These are phyloP conservation scores for Metschnikowia gelsemii DNA, from an alignment of 805 yeast genomes.

Conservation along the genomic window DNA sequence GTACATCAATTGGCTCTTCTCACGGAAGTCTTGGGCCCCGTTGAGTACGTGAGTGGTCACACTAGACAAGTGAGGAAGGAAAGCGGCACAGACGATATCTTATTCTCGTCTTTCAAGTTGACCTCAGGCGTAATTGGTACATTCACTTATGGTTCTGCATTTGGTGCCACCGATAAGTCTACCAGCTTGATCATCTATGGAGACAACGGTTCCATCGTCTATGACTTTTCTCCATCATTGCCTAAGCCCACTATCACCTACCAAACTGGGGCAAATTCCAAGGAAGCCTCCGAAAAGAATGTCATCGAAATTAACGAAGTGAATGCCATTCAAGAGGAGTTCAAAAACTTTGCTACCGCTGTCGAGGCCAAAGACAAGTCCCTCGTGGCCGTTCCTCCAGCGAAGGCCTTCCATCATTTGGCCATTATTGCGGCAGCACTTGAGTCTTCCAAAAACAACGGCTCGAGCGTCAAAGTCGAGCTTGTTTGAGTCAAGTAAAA, in stretches of 20 bases:
- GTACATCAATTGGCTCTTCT: slow-evolving; percentile 91
- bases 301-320: slow-evolving; percentile 44
- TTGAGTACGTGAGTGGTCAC: slow-evolving; percentile 68
- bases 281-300: slow-evolving; percentile 52
- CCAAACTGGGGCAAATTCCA: slow-evolving; percentile 32
- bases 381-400: slow-evolving; percentile 60
- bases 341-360: slow-evolving; percentile 54
- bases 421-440: slow-evolving; percentile 87
- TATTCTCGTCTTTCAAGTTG: slow-evolving; percentile 66
- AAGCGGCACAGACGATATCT: slow-evolving; percentile 80
- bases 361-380: slow-evolving; percentile 60
- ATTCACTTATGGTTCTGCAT: slow-evolving; percentile 82
- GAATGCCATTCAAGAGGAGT: slow-evolving; percentile 45
- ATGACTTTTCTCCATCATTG: slow-evolving; percentile 58
- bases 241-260: slow-evolving; percentile 39
- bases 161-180: slow-evolving; percentile 76
- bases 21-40: slow-evolving; percentile 77
- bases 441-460: slow-evolving; percentile 59
- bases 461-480: slow-evolving; percentile 50
- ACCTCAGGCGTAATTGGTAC: slow-evolving; percentile 71
- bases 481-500: slow-evolving; percentile 14
- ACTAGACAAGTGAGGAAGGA: slow-evolving; percentile 74
- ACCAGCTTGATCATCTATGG: slow-evolving; percentile 74
- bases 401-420: slow-evolving; percentile 84
- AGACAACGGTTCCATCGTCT: slow-evolving; percentile 67